These are phyloP conservation scores for Ophidiomyces ophidiicola DNA, from an alignment of 2,329 filamentous ascomycete species.

Conservation along the genomic window DNA sequence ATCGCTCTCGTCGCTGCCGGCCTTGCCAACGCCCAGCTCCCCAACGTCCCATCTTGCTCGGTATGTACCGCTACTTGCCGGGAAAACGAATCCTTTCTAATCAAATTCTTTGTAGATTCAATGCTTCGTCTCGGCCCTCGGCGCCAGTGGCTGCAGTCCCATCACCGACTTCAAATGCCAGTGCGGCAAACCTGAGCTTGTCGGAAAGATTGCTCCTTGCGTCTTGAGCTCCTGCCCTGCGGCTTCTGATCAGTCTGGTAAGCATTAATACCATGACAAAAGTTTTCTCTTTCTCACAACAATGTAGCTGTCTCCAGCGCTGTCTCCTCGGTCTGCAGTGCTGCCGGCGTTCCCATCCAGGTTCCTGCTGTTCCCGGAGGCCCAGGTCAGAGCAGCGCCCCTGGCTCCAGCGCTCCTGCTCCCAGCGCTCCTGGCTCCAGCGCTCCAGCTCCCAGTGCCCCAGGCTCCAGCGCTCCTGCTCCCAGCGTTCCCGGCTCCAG, in stretches of 20 bases:
- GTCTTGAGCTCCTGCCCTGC: constrained; percentile 32
- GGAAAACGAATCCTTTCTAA: constrained; percentile 4
- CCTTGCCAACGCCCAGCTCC: constrained; percentile 36
- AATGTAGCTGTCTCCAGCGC: constrained; percentile 26
- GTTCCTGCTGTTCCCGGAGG: constrained; percentile 22
- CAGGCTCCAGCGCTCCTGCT: neutral
- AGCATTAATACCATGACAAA: neutral
- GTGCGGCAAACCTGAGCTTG: constrained; percentile 36
- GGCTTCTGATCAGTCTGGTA: constrained; percentile 8
- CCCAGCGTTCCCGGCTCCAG: constrained; percentile 10
- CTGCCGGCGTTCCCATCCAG: constrained; percentile 28
- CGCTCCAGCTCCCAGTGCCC: neutral
- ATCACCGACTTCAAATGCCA: constrained; percentile 41
- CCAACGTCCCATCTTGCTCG: constrained; percentile 36
- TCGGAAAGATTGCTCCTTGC: constrained; percentile 35
- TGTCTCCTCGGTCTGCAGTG: constrained; percentile 27
- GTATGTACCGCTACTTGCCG: constrained; percentile 23
- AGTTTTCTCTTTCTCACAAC: neutral
- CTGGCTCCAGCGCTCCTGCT: constrained; percentile 3
- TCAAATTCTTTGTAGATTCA: constrained; percentile 26
- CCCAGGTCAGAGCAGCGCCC: constrained; percentile 1
- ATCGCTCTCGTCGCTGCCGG: constrained; percentile 33
- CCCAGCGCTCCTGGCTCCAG: constrained; percentile 2
- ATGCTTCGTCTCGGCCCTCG: constrained; percentile 36
- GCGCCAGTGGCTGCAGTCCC: constrained; percentile 34